Evolutionary conservation across 1,284 basidiomycete species (phyloP).

Genomic region (Stereum hirsutum): DNA sequence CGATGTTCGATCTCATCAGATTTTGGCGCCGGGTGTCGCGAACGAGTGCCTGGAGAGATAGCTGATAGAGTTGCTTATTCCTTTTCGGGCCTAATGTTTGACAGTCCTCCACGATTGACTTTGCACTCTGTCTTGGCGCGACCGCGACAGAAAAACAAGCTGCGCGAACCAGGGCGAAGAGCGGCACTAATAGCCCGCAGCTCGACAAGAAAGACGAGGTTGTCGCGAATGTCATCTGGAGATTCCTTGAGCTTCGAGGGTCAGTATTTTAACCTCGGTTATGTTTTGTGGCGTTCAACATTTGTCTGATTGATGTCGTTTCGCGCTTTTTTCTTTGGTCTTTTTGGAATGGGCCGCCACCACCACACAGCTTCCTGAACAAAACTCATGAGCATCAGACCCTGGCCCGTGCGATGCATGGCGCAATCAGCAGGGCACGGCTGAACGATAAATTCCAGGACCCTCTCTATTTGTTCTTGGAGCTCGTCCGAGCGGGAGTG

Average conservation of each 20-base stretch:
- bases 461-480: constrained; percentile 86
- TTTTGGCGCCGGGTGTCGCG: neutral
- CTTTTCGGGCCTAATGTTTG: constrained; percentile 3
- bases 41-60: neutral
- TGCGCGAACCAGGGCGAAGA: constrained; percentile 61
- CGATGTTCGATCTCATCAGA: neutral
- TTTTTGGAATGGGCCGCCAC: constrained; percentile 4
- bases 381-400: constrained; percentile 86
- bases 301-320: constrained; percentile 8
- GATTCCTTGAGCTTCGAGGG: constrained; percentile 94
- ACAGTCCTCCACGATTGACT: constrained; percentile 94
- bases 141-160: constrained; percentile 76
- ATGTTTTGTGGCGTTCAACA: constrained; percentile 6
- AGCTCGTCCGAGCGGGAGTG: constrained; percentile 89
- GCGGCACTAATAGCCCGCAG: constrained; percentile 28
- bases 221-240: constrained; percentile 97
- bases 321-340: constrained; percentile 1
- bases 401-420: constrained; percentile 85
- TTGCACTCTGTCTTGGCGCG: constrained; percentile 89
- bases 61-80: too few relatives aligned
- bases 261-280: constrained; percentile 28
- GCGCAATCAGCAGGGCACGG: constrained; percentile 67
- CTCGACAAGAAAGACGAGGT: constrained; percentile 98
- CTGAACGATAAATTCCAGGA: constrained; percentile 99
- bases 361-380: constrained; percentile 62